A percentile compares a stretch with the other conserved stretches of the same genome.
Evolutionary conservation across 2,329 filamentous ascomycete species (phyloP).

Genomic region (Podosphaera xanthii): DNA sequence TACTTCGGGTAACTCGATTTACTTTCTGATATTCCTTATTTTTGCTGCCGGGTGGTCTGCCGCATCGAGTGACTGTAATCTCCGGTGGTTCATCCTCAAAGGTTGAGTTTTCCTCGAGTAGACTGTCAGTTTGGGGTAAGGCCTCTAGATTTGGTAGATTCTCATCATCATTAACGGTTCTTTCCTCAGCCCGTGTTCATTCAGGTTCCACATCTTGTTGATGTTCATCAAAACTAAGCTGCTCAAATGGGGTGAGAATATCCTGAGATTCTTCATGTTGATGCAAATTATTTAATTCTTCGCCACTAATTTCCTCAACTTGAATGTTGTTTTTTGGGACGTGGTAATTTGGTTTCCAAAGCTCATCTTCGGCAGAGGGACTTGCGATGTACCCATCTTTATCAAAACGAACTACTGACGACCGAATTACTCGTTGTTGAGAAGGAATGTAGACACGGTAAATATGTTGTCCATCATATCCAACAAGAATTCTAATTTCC

Average conservation of each 20-base stretch:
- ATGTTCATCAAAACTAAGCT: slow-evolving; percentile 1
- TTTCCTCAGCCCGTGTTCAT: neutral
- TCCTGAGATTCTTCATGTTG: neutral
- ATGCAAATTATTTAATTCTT: neutral
- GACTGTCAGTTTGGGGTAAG: no score
- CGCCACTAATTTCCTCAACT: slow-evolving; percentile 1
- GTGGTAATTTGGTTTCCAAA: no score
- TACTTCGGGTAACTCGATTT: neutral
- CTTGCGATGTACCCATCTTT: neutral
- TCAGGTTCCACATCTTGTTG: neutral
- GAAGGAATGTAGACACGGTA: neutral
- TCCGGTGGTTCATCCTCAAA: neutral
- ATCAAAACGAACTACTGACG: neutral
- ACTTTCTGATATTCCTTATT: slow-evolving; percentile 1
- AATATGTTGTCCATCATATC: neutral
- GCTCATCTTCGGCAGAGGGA: no score
- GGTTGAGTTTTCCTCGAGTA: no score
- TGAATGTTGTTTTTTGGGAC: neutral
- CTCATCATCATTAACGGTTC: neutral
- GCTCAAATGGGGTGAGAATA: neutral
- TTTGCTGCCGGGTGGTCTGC: neutral
- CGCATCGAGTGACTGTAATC: neutral
- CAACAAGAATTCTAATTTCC: neutral
- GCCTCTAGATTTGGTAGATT: neutral
- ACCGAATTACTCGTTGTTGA: neutral